Base-by-base conservation (phyloP, 129 eudicot genomes). In the Smallanthus sonchifolius region DNA sequence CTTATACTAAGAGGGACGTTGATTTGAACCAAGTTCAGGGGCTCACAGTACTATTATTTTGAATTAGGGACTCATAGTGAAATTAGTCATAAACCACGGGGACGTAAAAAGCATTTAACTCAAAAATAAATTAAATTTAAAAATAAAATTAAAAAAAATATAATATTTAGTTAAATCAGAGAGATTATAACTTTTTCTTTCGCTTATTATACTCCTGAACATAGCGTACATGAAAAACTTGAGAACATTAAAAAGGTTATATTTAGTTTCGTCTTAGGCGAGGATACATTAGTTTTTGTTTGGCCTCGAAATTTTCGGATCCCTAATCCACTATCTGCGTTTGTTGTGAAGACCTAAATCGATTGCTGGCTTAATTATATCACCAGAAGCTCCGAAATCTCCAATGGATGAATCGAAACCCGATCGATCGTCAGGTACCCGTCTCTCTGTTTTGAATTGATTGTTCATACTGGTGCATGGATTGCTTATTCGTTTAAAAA, bases 331-430 rank as follows among this genome's bases (percentile, higher is more conserved):
- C 4, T 64, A 24, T 24, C 62, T 17, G 74, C n/a, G 32, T 61
- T 11, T 28, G 16, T 40, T 77, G 47, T 60, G 24, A 39, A 40
- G 28, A 24, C 65, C 60, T 30, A 40, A 40, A 78, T 63, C 67
- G 48, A 59, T 44, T 47, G 6, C 37, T 69, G 35, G 42, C 55
- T 57, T 59, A 57, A 77, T 68, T 36, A 8, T 65, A 65, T 45
- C 45, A 49, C n/a, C 32, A 24, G 7, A 37, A 35, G 60, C 32
- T 43, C 75, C 32, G 32, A 39, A 19, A 55, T 54, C 36, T 61
- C 36, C 38, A 6, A 72, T 79, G 83, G 83, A 79, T 73, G 78
- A 79, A 73, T 65, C 78, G 42, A 72, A 65, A 39, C 73, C 82
- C 52, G 73, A 79, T 79, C 67, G 36, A 52, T 72, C 79, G 0